Percentiles rank a stretch among this genome's conserved stretches.
These are phyloP conservation scores for Boletus tylopilopsis DNA, from an alignment of 768 basidiomycete species.

Conservation along the genomic window DNA sequence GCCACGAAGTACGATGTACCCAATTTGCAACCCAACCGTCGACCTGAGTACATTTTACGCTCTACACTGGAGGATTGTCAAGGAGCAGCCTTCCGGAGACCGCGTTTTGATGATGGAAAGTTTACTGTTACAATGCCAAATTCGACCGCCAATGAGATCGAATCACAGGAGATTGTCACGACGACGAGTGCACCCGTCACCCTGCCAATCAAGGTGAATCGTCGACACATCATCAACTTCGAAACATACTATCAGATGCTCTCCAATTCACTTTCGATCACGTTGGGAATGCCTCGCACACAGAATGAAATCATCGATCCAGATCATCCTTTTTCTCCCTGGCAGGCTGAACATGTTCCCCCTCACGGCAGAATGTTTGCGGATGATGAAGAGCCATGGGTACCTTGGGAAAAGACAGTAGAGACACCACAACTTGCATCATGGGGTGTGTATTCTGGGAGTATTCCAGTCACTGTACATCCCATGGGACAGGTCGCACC, in stretches of 20 bases:
- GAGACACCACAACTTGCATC: neutral
- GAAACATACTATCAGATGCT: slow-evolving; percentile 4
- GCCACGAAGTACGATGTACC: neutral
- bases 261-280: neutral
- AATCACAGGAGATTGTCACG: neutral
- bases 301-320: neutral
- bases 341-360: too few species aligned
- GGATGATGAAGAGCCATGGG: slow-evolving; percentile 9
- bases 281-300: neutral
- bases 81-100: too few species aligned
- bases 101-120: neutral
- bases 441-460: neutral
- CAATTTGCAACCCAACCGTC: neutral
- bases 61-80: neutral
- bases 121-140: neutral
- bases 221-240: neutral
- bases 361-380: too few species aligned
- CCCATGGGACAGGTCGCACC: neutral
- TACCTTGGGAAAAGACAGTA: neutral
- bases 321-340: neutral
- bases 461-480: neutral
- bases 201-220: neutral
- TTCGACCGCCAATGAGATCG: neutral
- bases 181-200: neutral
- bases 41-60: neutral